Base-by-base conservation (phyloP, 108 stramenopile species). In the Cyclotella baltica region DNA sequence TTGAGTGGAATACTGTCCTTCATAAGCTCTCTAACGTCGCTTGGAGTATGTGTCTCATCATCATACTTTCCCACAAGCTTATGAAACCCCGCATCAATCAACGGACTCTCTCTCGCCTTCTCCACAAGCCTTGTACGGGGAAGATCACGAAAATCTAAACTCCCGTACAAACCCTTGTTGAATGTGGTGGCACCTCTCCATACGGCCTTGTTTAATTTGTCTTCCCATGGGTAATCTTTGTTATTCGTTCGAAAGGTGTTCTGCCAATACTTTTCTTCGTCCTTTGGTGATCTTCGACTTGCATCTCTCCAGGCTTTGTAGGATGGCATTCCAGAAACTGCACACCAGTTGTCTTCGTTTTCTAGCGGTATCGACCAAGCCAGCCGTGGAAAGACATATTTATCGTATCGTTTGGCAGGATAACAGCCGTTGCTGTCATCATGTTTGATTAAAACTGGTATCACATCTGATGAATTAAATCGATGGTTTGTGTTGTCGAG, bases 171-270 rank as follows among this genome's bases (percentile, higher is more conserved):
- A 13, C 64, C 74, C 27, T 72, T 75, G 46, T 83, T 80, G 52
- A 51, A 68, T 28, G 83, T 83, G 9, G 83, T 83, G 0, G 83
- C 80, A 58, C 83, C 83, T 65, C 83, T 79, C 83, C 83, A 83
- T 3, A 83, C 78, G 27, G 83, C 83, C 74, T 52, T 64, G 5
- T 62, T 40, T 27, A 75, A 28, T 53, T 84, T 81, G 11, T 56
- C 36, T 15, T n/a, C 30, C 79, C 78, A 80, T 36, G 78, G 79
- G 70, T 80, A 76, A 50, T 62, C 16, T 33, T 52, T 23, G 28
- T 73, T 23, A 38, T 69, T 68, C 36, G 18, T 31, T 8, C 27
- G 50, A 55, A 74, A 74, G 10, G 4, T 40, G 33, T 52, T 67
- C 0, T 50, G 19, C 72, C 46, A 67, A 34, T 30, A 22, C 0